These are phyloP conservation scores for Voacanga thouarsii DNA, from an alignment of 257 asterid genomes.

Conservation along the genomic window DNA sequence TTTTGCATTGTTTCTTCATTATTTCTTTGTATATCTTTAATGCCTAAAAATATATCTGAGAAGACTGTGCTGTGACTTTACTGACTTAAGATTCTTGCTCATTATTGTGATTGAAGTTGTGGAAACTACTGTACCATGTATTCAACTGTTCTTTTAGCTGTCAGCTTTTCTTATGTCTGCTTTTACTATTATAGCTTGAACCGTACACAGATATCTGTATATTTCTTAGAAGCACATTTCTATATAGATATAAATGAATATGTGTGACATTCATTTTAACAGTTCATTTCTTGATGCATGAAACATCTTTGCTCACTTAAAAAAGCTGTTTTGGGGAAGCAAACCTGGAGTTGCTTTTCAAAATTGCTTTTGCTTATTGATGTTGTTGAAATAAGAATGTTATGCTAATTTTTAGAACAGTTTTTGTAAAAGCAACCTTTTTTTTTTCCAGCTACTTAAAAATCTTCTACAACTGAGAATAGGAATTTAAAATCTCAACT, in stretches of 20 bases:
- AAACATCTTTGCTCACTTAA: no score
- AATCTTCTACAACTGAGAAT: no score
- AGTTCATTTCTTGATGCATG: not conserved
- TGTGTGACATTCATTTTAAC: not conserved
- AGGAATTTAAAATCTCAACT: not conserved
- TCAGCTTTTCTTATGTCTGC: not conserved
- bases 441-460: not conserved
- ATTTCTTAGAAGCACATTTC: not conserved
- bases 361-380: no score
- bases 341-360: no score
- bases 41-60: not conserved
- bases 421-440: no score
- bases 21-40: not conserved
- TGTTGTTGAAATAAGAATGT: no score
- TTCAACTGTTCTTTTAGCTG: not conserved
- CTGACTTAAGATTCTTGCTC: not conserved
- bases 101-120: not conserved
- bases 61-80: not conserved
- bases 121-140: not conserved
- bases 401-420: no score
- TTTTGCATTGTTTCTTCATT: not conserved
- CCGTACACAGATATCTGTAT: not conserved
- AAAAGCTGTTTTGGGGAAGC: no score
- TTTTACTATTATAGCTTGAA: not conserved
- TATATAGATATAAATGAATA: not conserved